These are phyloP conservation scores for Hymenoscyphus fraxineus DNA, from an alignment of 2,329 filamentous ascomycete species.

Conservation along the genomic window DNA sequence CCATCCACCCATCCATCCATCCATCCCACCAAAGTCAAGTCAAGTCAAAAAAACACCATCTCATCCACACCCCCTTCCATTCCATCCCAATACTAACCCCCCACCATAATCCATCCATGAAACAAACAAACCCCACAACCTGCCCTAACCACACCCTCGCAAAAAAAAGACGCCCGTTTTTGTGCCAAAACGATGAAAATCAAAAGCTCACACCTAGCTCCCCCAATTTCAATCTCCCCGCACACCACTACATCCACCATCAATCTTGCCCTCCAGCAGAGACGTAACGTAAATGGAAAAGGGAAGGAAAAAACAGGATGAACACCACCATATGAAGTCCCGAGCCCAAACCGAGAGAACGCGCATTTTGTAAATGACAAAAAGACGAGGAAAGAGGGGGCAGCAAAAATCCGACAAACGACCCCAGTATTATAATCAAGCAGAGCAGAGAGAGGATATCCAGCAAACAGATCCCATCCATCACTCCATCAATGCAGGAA, in stretches of 20 bases:
- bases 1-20: no score
- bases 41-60: not conserved
- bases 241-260: not conserved
- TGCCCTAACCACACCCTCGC: not conserved
- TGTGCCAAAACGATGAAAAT: not conserved
- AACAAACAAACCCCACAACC: no score
- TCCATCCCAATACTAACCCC: not conserved
- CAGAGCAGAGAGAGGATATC: slow-evolving; percentile 17
- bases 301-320: not conserved
- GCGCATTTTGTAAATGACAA: not conserved
- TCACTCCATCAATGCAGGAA: slow-evolving; percentile 15
- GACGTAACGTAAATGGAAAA: not conserved
- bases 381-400: not conserved
- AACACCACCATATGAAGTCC: slow-evolving; percentile 4
- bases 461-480: slow-evolving; percentile 15
- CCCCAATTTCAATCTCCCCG: not conserved
- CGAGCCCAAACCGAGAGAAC: not conserved
- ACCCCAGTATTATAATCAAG: not conserved
- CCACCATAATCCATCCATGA: not conserved
- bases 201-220: not conserved
- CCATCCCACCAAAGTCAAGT: no score
- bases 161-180: not conserved
- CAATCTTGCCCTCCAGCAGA: not conserved
- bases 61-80: not conserved
- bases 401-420: not conserved